Evolutionary conservation across 257 asterid species (phyloP), one percentile per base, ranked within the genome.

Genomic region (Nicotiana undulata): DNA sequence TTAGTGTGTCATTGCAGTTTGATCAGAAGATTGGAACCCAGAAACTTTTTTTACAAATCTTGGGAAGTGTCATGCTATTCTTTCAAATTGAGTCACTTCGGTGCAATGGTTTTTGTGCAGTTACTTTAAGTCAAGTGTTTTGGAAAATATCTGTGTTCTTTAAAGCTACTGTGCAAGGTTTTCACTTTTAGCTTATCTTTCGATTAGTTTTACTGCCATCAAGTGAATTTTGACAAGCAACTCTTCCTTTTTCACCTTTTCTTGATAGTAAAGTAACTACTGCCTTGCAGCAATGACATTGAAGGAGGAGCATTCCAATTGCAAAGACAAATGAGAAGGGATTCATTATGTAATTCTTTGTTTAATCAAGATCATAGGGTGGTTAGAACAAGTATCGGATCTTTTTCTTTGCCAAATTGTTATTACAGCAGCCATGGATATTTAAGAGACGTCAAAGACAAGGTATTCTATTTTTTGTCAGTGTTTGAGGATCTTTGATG

Each of bases 241-340:
- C 40, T 9, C 12, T 32, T 1, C 40, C 44, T 16, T 32, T 37
- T 40, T 26, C 59, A 11, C 55, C 34, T 63, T 46, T 76, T 81
- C 16, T 79, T 85, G 75, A 84, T 51, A 80, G 56, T 49, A 46
- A 75, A 79, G 58, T 77, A 59, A 72, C 81, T 63, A 70, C 63
- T 75, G 63, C 34, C 63, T 32, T 85, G 84, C 81, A 85, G 91
- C 59, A 44, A 80, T 81, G 85, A 83, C 31, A 75, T 70, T 74
- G 68, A 63, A 31, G 63, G 82, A 52, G 83, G 82, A 80, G 28
- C 86, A 81, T 80, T 80, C 82, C 55, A 66, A 28, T 83, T 63
- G 31, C 59, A 77, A 59, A 72, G 44, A 28, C 85, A 80, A 85
- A 59, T 85, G 34, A 82, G 78, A 81, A 79, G 70, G 40, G 26